Evolutionary conservation across 495 filamentous ascomycete species (phyloP).

Genomic region (Aspergillus taichungensis): DNA sequence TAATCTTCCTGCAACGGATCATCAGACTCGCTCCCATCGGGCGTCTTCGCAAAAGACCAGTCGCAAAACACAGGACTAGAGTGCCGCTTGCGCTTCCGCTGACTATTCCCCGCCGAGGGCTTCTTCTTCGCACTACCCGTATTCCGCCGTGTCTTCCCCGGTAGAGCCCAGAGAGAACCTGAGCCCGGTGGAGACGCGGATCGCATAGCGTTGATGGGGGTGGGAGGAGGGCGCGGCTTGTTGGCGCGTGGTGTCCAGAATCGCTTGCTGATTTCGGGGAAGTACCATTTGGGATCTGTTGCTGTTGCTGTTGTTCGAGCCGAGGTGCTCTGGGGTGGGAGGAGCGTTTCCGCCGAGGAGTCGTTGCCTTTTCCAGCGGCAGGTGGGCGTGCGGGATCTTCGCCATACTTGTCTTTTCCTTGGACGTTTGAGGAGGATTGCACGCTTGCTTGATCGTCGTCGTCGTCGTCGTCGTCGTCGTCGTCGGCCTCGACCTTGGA

Average conservation of each 20-base stretch:
- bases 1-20: conserved; percentile 36
- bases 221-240: conserved; percentile 9
- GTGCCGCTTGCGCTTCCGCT: conserved; percentile 21
- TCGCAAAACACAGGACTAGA: conserved; percentile 32
- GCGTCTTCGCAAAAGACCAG: conserved; percentile 35
- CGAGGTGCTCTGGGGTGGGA: conserved; percentile 4
- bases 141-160: conserved; percentile 13
- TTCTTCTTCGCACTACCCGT: conserved; percentile 12
- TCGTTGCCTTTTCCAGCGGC: conserved; percentile 13
- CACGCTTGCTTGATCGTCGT: conserved; percentile 17
- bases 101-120: conserved; percentile 15
- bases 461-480: conserved; percentile 15
- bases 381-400: conserved; percentile 1
- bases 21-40: conserved; percentile 36
- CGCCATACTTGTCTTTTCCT: neutral
- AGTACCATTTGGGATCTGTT: conserved; percentile 29
- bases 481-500: conserved; percentile 10
- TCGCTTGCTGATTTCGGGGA: conserved; percentile 28
- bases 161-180: conserved; percentile 33
- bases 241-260: conserved; percentile 28
- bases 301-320: conserved; percentile 1
- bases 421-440: conserved; percentile 16
- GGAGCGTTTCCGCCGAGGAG: conserved; percentile 7
- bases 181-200: conserved; percentile 29
- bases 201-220: conserved; percentile 9